These are phyloP conservation scores for Penstemon eatonii DNA, from an alignment of 257 asterid genomes.

Conservation along the genomic window DNA sequence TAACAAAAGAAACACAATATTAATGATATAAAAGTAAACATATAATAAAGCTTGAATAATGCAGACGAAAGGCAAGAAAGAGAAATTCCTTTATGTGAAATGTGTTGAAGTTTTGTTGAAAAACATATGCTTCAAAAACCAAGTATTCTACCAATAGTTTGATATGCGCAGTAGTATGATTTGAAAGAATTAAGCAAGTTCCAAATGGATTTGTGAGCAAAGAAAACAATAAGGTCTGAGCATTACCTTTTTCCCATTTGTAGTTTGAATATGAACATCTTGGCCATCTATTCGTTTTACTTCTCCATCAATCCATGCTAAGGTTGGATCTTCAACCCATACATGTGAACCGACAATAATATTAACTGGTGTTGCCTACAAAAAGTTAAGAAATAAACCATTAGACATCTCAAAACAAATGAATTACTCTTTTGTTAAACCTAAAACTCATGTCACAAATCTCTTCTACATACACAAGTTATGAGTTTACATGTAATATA, in stretches of 20 bases:
- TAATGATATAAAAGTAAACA: background rate
- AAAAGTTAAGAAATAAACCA: conserved; percentile 6
- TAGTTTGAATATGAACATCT: conserved; percentile 78
- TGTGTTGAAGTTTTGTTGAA: too few species aligned
- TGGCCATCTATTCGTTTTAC: conserved; percentile 73
- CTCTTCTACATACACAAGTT: conserved; percentile 6
- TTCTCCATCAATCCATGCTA: conserved; percentile 98
- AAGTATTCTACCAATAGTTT: too few species aligned
- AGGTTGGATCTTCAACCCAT: conserved; percentile 89
- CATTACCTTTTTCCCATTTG: conserved; percentile 78
- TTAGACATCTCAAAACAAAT: conserved; percentile 10
- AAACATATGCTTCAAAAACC: too few species aligned
- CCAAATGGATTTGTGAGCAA: background rate
- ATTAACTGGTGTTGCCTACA: conserved; percentile 85
- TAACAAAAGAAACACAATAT: background rate
- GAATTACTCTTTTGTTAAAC: conserved; percentile 5
- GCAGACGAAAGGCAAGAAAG: too few species aligned
- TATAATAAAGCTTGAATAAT: too few species aligned
- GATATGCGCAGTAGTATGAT: too few species aligned
- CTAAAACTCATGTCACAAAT: conserved; percentile 4
- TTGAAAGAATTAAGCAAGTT: too few species aligned
- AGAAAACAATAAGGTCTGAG: conserved; percentile 22
- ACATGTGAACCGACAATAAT: conserved; percentile 92
- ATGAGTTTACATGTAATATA: conserved; percentile 7
- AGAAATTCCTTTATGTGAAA: too few species aligned